Conservation (phyloP, 1,139 yeast species). For the Lodderomyces margitis region DNA sequence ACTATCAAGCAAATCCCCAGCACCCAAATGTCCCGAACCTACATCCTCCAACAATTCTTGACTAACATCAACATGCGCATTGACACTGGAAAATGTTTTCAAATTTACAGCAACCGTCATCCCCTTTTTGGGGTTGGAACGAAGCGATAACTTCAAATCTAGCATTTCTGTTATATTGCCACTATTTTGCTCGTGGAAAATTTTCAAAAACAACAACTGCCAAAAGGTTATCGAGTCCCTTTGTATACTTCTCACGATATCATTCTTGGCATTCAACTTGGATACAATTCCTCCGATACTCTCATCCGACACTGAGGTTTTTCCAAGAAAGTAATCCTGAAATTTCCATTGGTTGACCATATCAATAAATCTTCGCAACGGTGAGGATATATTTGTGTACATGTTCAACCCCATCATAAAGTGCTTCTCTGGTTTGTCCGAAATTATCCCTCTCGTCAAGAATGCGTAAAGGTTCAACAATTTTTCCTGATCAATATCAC, state of each 20-base stretch:
- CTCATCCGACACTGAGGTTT: slow-evolving; percentile 6
- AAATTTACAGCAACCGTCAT: slow-evolving; percentile 24
- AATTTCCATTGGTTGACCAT: slow-evolving; percentile 68
- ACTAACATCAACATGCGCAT: slow-evolving; percentile 25
- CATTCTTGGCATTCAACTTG: slow-evolving; percentile 10
- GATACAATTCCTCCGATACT: slow-evolving; percentile 8
- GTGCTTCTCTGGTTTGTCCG: slow-evolving; percentile 45
- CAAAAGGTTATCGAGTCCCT: slow-evolving; percentile 33
- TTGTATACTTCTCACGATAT: slow-evolving; percentile 25
- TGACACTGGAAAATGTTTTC: slow-evolving; percentile 27
- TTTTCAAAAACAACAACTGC: slow-evolving; percentile 37
- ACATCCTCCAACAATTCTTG: slow-evolving; percentile 21
- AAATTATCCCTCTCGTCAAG: slow-evolving; percentile 24
- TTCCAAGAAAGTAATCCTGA: slow-evolving; percentile 24
- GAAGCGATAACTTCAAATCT: slow-evolving; percentile 25
- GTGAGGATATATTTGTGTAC: slow-evolving; percentile 84
- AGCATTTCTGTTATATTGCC: slow-evolving; percentile 18
- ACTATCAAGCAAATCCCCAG: slow-evolving; percentile 24
- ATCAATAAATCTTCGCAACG: slow-evolving; percentile 84
- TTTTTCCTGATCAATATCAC: slow-evolving; percentile 17
- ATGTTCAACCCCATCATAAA: slow-evolving; percentile 59
- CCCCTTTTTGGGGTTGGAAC: slow-evolving; percentile 28
- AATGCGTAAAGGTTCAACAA: slow-evolving; percentile 16
- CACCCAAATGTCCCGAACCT: slow-evolving; percentile 19
- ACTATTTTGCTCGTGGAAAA: slow-evolving; percentile 21